These are phyloP conservation scores for Rhododendron simsii DNA, from an alignment of 148 eudicot genomes.

Conservation along the genomic window DNA sequence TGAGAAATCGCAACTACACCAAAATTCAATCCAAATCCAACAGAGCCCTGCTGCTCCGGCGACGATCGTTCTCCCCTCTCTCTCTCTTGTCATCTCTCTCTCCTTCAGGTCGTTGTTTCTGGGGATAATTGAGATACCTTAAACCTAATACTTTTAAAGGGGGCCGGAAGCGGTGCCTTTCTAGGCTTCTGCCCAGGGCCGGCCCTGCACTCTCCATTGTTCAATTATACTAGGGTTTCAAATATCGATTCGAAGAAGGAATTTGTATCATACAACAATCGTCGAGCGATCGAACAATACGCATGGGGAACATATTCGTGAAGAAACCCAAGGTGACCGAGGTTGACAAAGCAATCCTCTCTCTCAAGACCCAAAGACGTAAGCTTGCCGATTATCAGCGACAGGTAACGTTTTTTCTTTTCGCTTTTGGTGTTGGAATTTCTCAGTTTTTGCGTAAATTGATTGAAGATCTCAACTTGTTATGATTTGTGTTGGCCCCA, in stretches of 20 bases:
- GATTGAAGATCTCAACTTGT: constrained; percentile 3
- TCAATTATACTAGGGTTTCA: neutral
- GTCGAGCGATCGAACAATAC: neutral
- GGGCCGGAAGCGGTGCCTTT: neutral
- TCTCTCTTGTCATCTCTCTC: neutral
- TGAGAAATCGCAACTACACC: neutral
- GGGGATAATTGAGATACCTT: neutral
- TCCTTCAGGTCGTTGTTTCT: neutral
- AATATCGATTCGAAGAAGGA: neutral
- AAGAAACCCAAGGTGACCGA: constrained; percentile 95
- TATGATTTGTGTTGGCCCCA: neutral
- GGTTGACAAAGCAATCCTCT: constrained; percentile 88
- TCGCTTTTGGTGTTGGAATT: neutral
- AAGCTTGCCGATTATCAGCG: constrained; percentile 93
- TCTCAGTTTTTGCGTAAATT: neutral
- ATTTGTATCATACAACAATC: neutral
- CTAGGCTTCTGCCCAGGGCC: neutral
- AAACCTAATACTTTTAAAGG: neutral
- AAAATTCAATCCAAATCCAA: neutral
- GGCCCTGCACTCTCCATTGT: neutral
- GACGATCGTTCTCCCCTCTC: neutral
- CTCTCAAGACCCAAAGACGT: constrained; percentile 94
- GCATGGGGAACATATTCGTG: constrained; percentile 88
- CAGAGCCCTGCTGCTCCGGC: neutral
- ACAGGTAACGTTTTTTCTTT: constrained; percentile 40